A percentile compares a stretch with the other conserved stretches of the same genome.
Evolutionary conservation across 139 green algal genomes (phyloP).

Genomic region (Astrephomene gubernaculifera): DNA sequence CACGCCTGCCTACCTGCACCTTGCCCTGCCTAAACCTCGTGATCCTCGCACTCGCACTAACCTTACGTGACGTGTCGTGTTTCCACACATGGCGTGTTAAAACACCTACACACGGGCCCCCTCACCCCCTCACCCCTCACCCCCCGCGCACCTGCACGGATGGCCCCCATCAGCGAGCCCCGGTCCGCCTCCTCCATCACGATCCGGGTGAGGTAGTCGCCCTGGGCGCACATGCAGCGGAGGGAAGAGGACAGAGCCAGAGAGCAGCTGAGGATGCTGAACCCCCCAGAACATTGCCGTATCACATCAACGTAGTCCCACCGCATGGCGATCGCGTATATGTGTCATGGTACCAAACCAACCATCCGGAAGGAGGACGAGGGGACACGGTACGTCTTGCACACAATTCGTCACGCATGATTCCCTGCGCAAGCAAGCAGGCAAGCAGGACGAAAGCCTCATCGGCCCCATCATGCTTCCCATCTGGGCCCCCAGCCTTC

Average conservation of each 20-base stretch:
- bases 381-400: no score
- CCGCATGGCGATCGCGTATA: not conserved
- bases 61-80: not conserved
- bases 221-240: not conserved
- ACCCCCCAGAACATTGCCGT: not conserved
- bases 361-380: no score
- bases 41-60: not conserved
- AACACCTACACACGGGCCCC: no score
- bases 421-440: not conserved
- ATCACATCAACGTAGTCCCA: not conserved
- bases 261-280: not conserved
- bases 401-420: no score
- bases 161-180: not conserved
- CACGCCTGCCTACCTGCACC: not conserved
- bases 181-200: slow-evolving; percentile 41
- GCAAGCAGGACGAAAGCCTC: not conserved
- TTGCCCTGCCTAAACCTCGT: no score
- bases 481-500: not conserved
- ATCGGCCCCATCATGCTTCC: not conserved
- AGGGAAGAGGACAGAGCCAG: not conserved
- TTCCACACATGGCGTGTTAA: not conserved
- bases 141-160: not conserved
- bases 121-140: no score
- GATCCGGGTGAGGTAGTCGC: slow-evolving; percentile 26
- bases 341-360: not conserved